These are phyloP conservation scores for Dioszegia hungarica DNA, from an alignment of 768 basidiomycete species.

Conservation along the genomic window DNA sequence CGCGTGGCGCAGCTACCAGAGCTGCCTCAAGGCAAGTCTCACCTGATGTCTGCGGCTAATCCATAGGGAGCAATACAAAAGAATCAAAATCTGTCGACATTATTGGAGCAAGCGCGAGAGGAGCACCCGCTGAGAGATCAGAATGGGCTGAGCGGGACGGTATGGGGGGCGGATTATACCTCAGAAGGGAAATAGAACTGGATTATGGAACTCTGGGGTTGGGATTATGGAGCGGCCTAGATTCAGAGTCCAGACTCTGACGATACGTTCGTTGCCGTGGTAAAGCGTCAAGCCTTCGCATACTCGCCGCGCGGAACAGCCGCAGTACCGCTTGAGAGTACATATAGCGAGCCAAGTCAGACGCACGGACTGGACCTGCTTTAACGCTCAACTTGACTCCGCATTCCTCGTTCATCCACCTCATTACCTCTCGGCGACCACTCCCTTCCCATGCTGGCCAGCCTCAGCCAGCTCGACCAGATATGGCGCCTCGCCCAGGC, in stretches of 20 bases:
- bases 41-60: not conserved
- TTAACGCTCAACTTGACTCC: too few relatives aligned
- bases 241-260: not conserved
- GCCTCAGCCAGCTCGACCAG: too few relatives aligned
- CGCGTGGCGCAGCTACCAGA: constrained; percentile 73
- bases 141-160: constrained; percentile 30
- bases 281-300: too few relatives aligned
- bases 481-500: not conserved
- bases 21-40: constrained; percentile 67
- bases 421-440: too few relatives aligned
- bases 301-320: too few relatives aligned
- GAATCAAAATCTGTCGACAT: constrained; percentile 67
- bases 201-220: not conserved
- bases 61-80: constrained; percentile 63
- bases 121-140: constrained; percentile 60
- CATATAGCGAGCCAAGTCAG: too few relatives aligned
- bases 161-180: constrained; percentile 29
- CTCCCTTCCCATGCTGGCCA: too few relatives aligned
- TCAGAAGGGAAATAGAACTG: not conserved
- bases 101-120: constrained; percentile 72
- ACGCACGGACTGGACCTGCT: too few relatives aligned
- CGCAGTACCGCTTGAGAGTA: too few relatives aligned
- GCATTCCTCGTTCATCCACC: too few relatives aligned
- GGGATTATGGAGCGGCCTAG: not conserved
- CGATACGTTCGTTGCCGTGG: too few relatives aligned